Evolutionary conservation across 2,329 filamentous ascomycete species (phyloP).

Genomic region (Fusarium coicis): DNA sequence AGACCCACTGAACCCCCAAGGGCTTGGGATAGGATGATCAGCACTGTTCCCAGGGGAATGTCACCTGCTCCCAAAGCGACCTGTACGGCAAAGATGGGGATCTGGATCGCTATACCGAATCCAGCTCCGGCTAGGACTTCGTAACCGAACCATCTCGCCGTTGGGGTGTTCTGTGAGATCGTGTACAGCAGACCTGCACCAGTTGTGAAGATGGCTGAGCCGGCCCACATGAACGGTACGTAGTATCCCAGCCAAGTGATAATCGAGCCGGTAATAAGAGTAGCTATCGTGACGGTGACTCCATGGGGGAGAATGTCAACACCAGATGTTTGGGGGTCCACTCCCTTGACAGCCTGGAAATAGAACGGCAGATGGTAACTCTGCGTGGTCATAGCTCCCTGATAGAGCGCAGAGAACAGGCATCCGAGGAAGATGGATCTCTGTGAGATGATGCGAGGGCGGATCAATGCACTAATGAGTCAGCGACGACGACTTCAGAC

Average conservation of each 20-base stretch:
- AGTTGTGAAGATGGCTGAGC: conserved; percentile 23
- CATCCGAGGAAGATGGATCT: conserved; percentile 28
- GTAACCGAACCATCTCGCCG: conserved; percentile 56
- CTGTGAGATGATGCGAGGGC: conserved; percentile 24
- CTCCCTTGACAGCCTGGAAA: conserved; percentile 40
- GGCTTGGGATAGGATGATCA: conserved; percentile 57
- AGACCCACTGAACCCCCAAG: conserved; percentile 52
- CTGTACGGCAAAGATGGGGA: conserved; percentile 56
- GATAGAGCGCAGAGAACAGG: conserved; percentile 30
- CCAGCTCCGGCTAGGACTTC: conserved; percentile 57
- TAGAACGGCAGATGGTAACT: conserved; percentile 36
- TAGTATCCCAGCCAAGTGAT: conserved; percentile 33
- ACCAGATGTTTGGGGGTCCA: conserved; percentile 25
- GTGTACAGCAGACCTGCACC: conserved; percentile 28
- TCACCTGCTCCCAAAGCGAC: conserved; percentile 54
- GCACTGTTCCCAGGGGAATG: conserved; percentile 56
- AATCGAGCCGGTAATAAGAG: conserved; percentile 16
- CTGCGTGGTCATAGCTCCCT: conserved; percentile 38
- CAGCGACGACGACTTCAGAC: background rate
- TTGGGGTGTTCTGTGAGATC: conserved; percentile 46
- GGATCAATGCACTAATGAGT: conserved; percentile 25
- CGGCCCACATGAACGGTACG: conserved; percentile 37
- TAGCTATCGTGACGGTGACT: conserved; percentile 23
- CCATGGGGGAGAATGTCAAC: conserved; percentile 34
- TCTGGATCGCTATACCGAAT: conserved; percentile 55